Evolutionary conservation across 2,329 filamentous ascomycete genomes (phyloP).

Genomic region (Trichoderma sp.): DNA sequence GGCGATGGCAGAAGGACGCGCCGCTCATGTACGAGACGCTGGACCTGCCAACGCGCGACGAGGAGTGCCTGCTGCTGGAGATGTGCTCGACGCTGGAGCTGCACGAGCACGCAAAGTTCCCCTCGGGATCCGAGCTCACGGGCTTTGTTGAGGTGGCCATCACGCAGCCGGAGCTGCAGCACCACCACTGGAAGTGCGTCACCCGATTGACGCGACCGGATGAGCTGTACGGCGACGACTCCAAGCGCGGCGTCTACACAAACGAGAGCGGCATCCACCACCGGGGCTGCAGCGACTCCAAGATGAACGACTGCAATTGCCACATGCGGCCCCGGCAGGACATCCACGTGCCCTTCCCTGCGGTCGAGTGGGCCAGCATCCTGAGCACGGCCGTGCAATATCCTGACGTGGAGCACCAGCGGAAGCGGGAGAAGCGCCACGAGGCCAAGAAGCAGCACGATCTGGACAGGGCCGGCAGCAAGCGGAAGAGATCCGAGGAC

Average conservation of each 20-base stretch:
- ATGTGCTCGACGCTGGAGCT: conserved; percentile 64
- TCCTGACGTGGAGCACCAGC: conserved; percentile 48
- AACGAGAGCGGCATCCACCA: conserved; percentile 58
- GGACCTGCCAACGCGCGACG: conserved; percentile 50
- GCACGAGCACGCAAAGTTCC: conserved; percentile 59
- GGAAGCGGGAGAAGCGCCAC: conserved; percentile 44
- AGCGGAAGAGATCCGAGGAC: conserved; percentile 47
- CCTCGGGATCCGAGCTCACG: conserved; percentile 61
- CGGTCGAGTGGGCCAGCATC: conserved; percentile 60
- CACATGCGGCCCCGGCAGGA: conserved; percentile 50
- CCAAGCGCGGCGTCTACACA: conserved; percentile 49
- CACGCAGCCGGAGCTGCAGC: conserved; percentile 55
- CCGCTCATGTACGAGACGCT: conserved; percentile 59
- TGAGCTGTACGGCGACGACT: conserved; percentile 54
- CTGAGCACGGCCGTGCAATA: conserved; percentile 60
- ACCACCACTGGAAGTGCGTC: conserved; percentile 62
- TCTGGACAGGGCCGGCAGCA: conserved; percentile 42
- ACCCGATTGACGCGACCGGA: conserved; percentile 60
- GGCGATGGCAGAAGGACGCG: conserved; percentile 61
- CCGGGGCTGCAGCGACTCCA: conserved; percentile 53
- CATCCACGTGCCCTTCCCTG: conserved; percentile 60
- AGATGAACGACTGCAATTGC: conserved; percentile 54
- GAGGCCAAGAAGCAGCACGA: conserved; percentile 41
- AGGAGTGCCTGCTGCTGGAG: conserved; percentile 61
- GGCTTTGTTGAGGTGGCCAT: conserved; percentile 62